Percentiles rank a stretch among this genome's conserved stretches.
These are phyloP conservation scores for Prototheca wickerhamii DNA, from an alignment of 163 green algal species.

Conservation along the genomic window DNA sequence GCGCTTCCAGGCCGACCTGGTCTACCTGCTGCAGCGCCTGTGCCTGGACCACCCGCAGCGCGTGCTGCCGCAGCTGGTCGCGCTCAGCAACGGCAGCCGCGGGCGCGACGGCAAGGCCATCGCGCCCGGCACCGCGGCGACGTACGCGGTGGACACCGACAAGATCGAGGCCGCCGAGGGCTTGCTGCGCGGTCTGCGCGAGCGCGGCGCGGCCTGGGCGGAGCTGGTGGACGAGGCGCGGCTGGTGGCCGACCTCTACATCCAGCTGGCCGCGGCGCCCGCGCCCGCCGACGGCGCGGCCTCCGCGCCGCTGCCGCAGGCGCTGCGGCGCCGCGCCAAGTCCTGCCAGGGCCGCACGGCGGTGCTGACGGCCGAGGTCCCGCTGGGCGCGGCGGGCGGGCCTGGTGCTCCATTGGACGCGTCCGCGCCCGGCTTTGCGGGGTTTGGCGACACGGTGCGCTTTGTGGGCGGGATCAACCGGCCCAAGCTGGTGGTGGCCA, in stretches of 20 bases:
- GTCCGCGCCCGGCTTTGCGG: conserved; percentile 43
- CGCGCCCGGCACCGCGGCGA: not conserved
- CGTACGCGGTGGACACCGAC: conserved; percentile 24
- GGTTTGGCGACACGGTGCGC: conserved; percentile 34
- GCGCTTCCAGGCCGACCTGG: conserved; percentile 31
- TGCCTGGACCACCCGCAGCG: conserved; percentile 77
- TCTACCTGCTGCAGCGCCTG: conserved; percentile 50
- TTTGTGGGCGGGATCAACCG: conserved; percentile 75
- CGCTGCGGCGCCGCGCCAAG: conserved; percentile 16
- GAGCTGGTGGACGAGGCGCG: conserved; percentile 14
- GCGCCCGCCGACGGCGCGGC: conserved; percentile 4
- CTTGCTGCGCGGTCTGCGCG: conserved; percentile 28
- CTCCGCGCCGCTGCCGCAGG: conserved; percentile 26
- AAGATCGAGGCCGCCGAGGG: conserved; percentile 42
- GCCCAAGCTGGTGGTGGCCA: conserved; percentile 58
- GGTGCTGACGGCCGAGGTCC: conserved; percentile 38
- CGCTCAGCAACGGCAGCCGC: conserved; percentile 41
- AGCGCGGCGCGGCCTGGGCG: not conserved
- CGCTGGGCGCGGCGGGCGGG: conserved; percentile 33
- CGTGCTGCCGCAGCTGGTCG: conserved; percentile 54
- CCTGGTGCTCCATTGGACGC: too few relatives aligned
- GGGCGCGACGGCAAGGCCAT: conserved; percentile 15
- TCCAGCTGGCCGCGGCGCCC: conserved; percentile 43
- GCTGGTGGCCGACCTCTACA: conserved; percentile 53
- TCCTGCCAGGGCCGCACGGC: conserved; percentile 33